phyloP scores from a whole-genome alignment of 192 early-diverging fungal genomes.

The Phycomyces blakesleeanus region DNA sequence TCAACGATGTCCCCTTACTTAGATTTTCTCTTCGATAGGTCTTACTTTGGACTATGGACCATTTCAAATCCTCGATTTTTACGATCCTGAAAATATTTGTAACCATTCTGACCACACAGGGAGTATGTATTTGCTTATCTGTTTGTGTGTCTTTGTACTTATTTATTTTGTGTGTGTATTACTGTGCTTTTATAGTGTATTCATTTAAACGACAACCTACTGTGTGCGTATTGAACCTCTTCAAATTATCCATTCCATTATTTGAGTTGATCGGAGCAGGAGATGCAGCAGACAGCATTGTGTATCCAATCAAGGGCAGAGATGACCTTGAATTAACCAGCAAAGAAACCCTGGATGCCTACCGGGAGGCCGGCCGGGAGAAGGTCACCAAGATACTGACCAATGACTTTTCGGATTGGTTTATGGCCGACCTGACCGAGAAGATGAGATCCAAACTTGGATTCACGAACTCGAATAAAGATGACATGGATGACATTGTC shows the following conservation, averaged over 20 bases:
- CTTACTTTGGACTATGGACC: slow-evolving; percentile 88
- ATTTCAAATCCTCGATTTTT: slow-evolving; percentile 78
- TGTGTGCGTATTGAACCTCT: slow-evolving; percentile 78
- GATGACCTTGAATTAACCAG: slow-evolving; percentile 16
- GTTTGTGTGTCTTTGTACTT: not conserved
- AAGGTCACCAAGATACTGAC: slow-evolving; percentile 50
- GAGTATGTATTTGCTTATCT: slow-evolving; percentile 48
- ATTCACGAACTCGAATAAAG: slow-evolving; percentile 14
- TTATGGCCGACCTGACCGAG: slow-evolving; percentile 43
- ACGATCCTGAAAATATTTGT: slow-evolving; percentile 76
- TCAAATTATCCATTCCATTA: slow-evolving; percentile 63
- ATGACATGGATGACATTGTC: slow-evolving; percentile 43
- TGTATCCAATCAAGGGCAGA: slow-evolving; percentile 38
- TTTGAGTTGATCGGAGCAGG: slow-evolving; percentile 60
- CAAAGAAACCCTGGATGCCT: slow-evolving; percentile 20
- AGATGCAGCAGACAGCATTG: slow-evolving; percentile 40
- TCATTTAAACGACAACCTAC: slow-evolving; percentile 73
- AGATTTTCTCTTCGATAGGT: slow-evolving; percentile 22
- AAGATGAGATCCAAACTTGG: slow-evolving; percentile 68
- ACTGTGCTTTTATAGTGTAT: slow-evolving; percentile 19
- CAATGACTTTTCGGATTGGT: slow-evolving; percentile 46
- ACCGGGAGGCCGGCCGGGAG: slow-evolving; percentile 35
- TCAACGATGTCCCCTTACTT: too few species aligned
- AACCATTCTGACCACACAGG: slow-evolving; percentile 76
- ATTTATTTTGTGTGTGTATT: not conserved